Evolutionary conservation across 768 basidiomycete genomes (phyloP), one percentile per base, ranked within the genome.

Genomic region (Lepiota venenata): DNA sequence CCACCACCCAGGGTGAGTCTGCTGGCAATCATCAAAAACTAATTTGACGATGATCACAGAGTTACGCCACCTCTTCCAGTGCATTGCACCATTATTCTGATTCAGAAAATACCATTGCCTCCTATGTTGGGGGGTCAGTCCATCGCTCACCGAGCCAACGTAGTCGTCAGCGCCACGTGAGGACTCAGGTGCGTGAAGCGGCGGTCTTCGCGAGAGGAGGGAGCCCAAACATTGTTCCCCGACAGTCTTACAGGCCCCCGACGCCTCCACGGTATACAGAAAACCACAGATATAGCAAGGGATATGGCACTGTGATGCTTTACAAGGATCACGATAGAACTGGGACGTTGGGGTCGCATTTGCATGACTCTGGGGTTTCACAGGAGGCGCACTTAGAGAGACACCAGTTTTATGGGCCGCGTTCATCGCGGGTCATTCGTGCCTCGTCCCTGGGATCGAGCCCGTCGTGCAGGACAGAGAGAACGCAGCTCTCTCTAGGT

Each of bases 231-330:
- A 20, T 52, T 57, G 48, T 52, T 43, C 39, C 29, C 38, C 27
- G 21, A 20, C 39, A 52, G 82, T 65, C 71, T 32, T 83, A 80
- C 63, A 75, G 82, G n/a, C 80, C 82, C 41, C 82, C 82, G 4
- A 83, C 82, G 1, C 82, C 82, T 2, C 82, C 82, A 22, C 65
- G 81, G 21, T 74, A 72, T 16, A 64, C 68, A 27, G 67, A 69
- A 42, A 71, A 70, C 60, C 71, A 69, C 62, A 68, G 64, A 27
- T 68, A 55, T 32, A 55, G 53, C 40, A 47, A 27, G 35, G 53
- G 60, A 14, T 55, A 58, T 12, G 32, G 53, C 65, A 44, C 65
- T 63, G n/a, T 45, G 50, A 12, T 67, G 7, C 55, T 55, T 37
- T 42, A 66, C 37, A 53, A 56, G 59, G 60, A 56, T 29, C 35